Conservation (phyloP, 306 rosid genomes). For the Gastrolobium bilobum region DNA sequence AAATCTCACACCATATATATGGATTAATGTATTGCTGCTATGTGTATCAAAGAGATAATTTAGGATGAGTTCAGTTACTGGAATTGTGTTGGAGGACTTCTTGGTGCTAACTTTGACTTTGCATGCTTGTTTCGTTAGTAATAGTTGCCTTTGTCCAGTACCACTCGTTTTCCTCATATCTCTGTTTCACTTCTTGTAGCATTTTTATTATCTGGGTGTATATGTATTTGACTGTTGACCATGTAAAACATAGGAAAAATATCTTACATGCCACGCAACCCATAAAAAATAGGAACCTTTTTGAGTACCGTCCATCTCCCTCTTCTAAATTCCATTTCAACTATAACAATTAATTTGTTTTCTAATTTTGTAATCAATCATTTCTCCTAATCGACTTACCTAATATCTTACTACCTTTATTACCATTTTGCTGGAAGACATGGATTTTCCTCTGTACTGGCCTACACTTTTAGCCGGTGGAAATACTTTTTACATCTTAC, state of each 20-base stretch:
- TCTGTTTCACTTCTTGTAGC: neutral
- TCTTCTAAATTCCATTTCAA: neutral
- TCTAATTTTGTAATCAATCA: neutral
- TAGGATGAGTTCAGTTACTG: slow-evolving; percentile 1
- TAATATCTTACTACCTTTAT: neutral
- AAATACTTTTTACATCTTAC: neutral
- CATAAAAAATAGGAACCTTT: no score
- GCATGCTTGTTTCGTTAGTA: neutral
- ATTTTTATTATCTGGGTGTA: slow-evolving; percentile 16
- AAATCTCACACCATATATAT: slow-evolving; percentile 8
- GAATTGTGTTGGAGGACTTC: slow-evolving; percentile 19
- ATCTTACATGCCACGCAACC: neutral
- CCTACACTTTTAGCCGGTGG: neutral
- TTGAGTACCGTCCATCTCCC: neutral
- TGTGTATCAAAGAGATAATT: neutral
- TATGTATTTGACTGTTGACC: slow-evolving; percentile 10
- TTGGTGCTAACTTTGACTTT: slow-evolving; percentile 9
- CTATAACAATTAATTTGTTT: neutral
- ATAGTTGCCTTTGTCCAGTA: no score
- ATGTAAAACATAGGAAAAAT: neutral
- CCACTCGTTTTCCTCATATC: no score
- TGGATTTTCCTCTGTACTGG: neutral
- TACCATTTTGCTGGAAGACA: neutral
- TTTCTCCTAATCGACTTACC: neutral
- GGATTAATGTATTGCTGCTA: slow-evolving; percentile 16